These are phyloP conservation scores for Naganishia cerealis DNA, from an alignment of 1,284 basidiomycete genomes.

Conservation along the genomic window DNA sequence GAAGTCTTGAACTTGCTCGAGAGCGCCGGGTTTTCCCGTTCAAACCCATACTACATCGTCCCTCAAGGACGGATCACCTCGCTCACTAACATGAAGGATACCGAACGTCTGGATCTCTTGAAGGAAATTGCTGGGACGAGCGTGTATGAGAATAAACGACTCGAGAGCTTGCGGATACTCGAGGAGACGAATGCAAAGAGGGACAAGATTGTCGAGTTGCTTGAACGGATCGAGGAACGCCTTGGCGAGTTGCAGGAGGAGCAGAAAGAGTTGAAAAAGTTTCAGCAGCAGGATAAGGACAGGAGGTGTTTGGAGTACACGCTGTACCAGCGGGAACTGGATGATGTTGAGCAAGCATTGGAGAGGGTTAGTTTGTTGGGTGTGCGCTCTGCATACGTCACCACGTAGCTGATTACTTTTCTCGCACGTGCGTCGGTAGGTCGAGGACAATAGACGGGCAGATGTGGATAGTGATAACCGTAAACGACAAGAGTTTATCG, in stretches of 20 bases:
- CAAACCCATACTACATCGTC: constrained; percentile 98
- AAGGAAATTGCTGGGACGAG: constrained; percentile 99
- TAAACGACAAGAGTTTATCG: constrained; percentile 74
- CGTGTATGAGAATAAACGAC: constrained; percentile 91
- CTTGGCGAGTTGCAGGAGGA: constrained; percentile 91
- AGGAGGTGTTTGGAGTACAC: constrained; percentile 93
- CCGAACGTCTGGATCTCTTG: constrained; percentile 84
- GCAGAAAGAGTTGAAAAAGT: constrained; percentile 95
- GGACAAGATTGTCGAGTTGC: constrained; percentile 82
- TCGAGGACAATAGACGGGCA: constrained; percentile 68
- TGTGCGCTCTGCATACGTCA: not conserved
- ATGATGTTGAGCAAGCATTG: constrained; percentile 79
- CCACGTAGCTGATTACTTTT: not conserved
- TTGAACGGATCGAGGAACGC: constrained; percentile 87
- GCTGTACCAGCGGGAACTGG: constrained; percentile 83
- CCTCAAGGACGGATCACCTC: constrained; percentile 96
- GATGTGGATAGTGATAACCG: constrained; percentile 83
- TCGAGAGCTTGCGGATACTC: constrained; percentile 93
- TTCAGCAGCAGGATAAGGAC: constrained; percentile 91
- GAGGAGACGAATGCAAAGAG: constrained; percentile 87
- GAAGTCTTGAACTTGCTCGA: constrained; percentile 96
- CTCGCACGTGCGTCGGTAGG: constrained; percentile 42
- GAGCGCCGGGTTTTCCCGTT: constrained; percentile 92
- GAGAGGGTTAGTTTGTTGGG: constrained; percentile 60
- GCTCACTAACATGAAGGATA: constrained; percentile 94